Percentiles rank a stretch among this genome's conserved stretches.
These are phyloP conservation scores for Wolfiporia cocos DNA, from an alignment of 1,284 basidiomycete genomes.

Conservation along the genomic window DNA sequence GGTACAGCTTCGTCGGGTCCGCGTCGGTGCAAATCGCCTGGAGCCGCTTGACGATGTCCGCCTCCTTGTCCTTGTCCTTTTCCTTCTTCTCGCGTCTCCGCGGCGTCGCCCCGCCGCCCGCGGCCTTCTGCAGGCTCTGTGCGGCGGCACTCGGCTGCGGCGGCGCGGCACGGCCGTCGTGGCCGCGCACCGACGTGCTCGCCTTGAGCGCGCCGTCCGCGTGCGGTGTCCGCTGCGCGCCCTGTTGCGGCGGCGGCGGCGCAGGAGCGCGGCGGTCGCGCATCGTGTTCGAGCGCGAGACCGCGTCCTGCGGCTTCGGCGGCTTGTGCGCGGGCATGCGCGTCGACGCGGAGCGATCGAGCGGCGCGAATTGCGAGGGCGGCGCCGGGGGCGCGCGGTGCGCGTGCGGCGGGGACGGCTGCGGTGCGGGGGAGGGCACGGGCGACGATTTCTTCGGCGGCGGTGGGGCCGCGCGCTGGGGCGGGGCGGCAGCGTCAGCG, in stretches of 20 bases:
- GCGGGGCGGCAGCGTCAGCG: too few relatives aligned
- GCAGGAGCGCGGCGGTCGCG: slow-evolving; percentile 39
- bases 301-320: slow-evolving; percentile 40
- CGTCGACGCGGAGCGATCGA: slow-evolving; percentile 76
- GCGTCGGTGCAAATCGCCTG: slow-evolving; percentile 96
- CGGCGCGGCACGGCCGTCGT: slow-evolving; percentile 16
- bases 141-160: slow-evolving; percentile 47
- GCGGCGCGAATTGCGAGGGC: slow-evolving; percentile 48
- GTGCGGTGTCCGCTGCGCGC: slow-evolving; percentile 14
- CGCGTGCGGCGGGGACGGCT: slow-evolving; percentile 36
- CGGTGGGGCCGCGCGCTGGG: slow-evolving; percentile 41
- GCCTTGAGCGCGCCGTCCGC: slow-evolving; percentile 19
- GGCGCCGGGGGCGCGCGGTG: slow-evolving; percentile 68
- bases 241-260: slow-evolving; percentile 13
- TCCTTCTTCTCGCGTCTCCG: slow-evolving; percentile 84
- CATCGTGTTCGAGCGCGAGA: slow-evolving; percentile 64
- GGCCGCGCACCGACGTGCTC: slow-evolving; percentile 13
- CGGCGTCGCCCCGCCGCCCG: slow-evolving; percentile 60
- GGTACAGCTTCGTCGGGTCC: slow-evolving; percentile 92
- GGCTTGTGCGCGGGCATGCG: slow-evolving; percentile 51
- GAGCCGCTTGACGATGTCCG: slow-evolving; percentile 87
- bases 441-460: slow-evolving; percentile 50
- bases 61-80: slow-evolving; percentile 75
- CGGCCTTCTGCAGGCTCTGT: slow-evolving; percentile 55
- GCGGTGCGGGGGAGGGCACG: slow-evolving; percentile 23